Conservation (phyloP, 2,329 filamentous ascomycete genomes). For the Pseudocercospora vitis region DNA sequence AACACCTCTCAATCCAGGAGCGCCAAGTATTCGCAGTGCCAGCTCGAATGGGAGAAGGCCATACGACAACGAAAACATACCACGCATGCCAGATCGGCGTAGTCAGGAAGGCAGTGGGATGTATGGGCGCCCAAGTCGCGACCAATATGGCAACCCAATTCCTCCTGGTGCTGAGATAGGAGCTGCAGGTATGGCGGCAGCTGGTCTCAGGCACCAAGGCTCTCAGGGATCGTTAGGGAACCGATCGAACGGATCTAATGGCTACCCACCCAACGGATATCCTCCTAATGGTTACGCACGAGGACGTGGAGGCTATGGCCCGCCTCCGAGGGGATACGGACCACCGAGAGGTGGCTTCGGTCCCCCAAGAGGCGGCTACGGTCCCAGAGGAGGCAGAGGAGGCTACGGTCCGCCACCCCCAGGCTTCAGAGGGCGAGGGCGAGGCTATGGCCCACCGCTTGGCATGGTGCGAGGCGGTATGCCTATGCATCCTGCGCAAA, state of each 20-base stretch:
- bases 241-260: conserved; percentile 35
- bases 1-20: conserved; percentile 65
- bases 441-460: conserved; percentile 17
- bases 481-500: conserved; percentile 7
- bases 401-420: conserved; percentile 39
- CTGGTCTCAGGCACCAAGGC: conserved; percentile 49
- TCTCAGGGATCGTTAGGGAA: conserved; percentile 49
- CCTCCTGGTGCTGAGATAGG: conserved; percentile 36
- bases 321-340: conserved; percentile 51
- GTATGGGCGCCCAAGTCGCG: conserved; percentile 46
- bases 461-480: conserved; percentile 37
- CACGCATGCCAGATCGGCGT: conserved; percentile 40
- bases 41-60: conserved; percentile 36
- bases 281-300: conserved; percentile 35
- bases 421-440: conserved; percentile 28
- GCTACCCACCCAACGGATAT: conserved; percentile 24
- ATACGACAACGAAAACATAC: conserved; percentile 42
- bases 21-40: conserved; percentile 55
- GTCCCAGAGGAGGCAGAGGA: conserved; percentile 50
- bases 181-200: conserved; percentile 28
- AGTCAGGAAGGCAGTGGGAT: conserved; percentile 37
- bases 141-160: conserved; percentile 65
- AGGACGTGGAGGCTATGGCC: conserved; percentile 45
- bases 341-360: conserved; percentile 49
- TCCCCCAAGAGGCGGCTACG: conserved; percentile 32